Conservation (phyloP, 129 eudicot species). For the Deinandra increscens region DNA sequence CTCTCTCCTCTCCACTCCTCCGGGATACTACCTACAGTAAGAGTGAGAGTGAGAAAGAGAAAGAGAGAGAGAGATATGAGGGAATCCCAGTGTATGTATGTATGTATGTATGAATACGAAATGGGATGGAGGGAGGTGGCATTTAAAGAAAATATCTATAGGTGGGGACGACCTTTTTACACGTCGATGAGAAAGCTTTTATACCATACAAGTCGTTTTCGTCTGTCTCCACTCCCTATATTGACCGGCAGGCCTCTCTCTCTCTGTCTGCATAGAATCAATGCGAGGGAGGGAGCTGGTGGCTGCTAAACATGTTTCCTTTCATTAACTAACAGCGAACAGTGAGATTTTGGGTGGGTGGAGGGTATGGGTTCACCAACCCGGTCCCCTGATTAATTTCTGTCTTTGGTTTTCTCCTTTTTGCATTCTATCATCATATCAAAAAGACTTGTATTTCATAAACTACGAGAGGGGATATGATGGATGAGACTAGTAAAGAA, state of each 20-base stretch:
- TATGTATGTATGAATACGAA: not conserved
- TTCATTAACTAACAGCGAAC: too few relatives aligned
- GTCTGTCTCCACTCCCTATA: not conserved
- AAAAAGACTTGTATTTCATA: too few relatives aligned
- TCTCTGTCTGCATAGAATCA: not conserved
- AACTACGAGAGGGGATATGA: too few relatives aligned
- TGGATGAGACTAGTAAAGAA: too few relatives aligned
- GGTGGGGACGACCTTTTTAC: not conserved
- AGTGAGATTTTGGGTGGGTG: too few relatives aligned
- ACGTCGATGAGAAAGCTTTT: not conserved
- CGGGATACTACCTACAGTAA: too few relatives aligned
- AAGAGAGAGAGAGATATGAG: not conserved
- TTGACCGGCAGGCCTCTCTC: constrained; percentile 4
- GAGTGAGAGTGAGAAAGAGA: not conserved
- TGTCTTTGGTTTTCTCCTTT: too few relatives aligned
- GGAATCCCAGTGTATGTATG: too few relatives aligned
- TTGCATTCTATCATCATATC: too few relatives aligned
- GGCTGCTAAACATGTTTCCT: too few relatives aligned
- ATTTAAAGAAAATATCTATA: constrained; percentile 10
- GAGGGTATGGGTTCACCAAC: too few relatives aligned
- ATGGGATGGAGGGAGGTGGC: not conserved
- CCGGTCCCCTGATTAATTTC: too few relatives aligned
- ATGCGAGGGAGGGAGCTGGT: not conserved
- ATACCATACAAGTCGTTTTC: constrained; percentile 28
- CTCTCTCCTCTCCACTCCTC: not conserved